A percentile compares a stretch with the other conserved stretches of the same genome.
phyloP scores from a whole-genome alignment of 2,329 filamentous ascomycete genomes.

The Neonectria magnoliae region DNA sequence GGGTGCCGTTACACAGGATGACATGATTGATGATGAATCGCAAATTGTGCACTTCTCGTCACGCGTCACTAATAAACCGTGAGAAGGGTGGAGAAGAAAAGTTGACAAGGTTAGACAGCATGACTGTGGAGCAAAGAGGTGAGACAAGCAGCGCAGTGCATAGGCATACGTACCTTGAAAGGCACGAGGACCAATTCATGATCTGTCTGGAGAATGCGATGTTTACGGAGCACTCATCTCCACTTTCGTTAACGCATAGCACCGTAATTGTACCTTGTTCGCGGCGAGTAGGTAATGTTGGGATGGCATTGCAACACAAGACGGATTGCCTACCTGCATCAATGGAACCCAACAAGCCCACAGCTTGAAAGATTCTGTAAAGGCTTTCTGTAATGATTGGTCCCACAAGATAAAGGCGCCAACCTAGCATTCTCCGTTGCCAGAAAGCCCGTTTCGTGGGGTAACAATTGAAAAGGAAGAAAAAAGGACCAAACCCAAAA shows the following conservation, averaged over 20 bases:
- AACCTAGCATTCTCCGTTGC: neutral
- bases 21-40: constrained; percentile 17
- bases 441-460: constrained; percentile 4
- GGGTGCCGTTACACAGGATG: constrained; percentile 4
- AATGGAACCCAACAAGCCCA: neutral
- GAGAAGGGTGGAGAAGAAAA: constrained; percentile 32
- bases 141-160: neutral
- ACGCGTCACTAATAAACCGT: constrained; percentile 25
- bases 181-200: neutral
- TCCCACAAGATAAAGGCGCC: neutral
- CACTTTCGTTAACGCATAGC: neutral
- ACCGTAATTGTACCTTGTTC: neutral
- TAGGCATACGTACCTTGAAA: neutral
- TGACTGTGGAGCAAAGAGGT: neutral
- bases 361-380: constrained; percentile 1
- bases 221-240: neutral
- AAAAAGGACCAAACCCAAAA: neutral
- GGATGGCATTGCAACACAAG: neutral
- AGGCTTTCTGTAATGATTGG: neutral
- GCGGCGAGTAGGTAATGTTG: neutral
- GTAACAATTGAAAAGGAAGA: neutral
- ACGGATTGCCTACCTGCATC: neutral
- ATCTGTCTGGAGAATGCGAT: neutral
- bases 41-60: constrained; percentile 28
- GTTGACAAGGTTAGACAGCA: constrained; percentile 26